Conservation (phyloP, 2,329 filamentous ascomycete species). For the Hypoxylon sp. region DNA sequence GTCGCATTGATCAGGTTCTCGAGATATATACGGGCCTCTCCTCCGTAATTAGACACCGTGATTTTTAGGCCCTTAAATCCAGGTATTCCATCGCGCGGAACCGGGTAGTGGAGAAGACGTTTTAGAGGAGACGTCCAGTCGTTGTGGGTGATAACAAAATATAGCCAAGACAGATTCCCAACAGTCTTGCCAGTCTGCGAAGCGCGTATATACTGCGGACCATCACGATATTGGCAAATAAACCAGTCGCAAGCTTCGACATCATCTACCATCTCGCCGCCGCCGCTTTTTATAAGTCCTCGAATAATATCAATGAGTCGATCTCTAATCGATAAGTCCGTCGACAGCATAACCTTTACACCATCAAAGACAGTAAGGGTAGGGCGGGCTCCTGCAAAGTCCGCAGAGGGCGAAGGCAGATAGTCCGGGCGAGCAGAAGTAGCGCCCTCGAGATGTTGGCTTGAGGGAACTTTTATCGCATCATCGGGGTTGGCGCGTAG, state of each 20-base stretch:
- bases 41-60: slow-evolving; percentile 95
- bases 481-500: slow-evolving; percentile 72
- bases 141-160: slow-evolving; percentile 89
- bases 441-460: slow-evolving; percentile 77
- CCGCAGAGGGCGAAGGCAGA: slow-evolving; percentile 61
- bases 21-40: slow-evolving; percentile 91
- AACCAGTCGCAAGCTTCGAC: slow-evolving; percentile 84
- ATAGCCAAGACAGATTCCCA: slow-evolving; percentile 94
- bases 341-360: slow-evolving; percentile 82
- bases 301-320: slow-evolving; percentile 78
- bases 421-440: slow-evolving; percentile 66
- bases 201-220: slow-evolving; percentile 81
- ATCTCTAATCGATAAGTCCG: slow-evolving; percentile 79
- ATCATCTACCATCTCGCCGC: slow-evolving; percentile 76
- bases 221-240: slow-evolving; percentile 89
- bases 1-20: slow-evolving; percentile 90
- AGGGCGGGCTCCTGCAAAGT: slow-evolving; percentile 57
- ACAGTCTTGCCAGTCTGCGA: slow-evolving; percentile 85
- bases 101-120: slow-evolving; percentile 89
- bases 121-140: slow-evolving; percentile 88
- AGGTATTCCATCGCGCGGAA: slow-evolving; percentile 81
- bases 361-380: slow-evolving; percentile 82
- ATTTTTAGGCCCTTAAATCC: slow-evolving; percentile 85
- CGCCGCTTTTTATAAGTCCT: slow-evolving; percentile 78
- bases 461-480: slow-evolving; percentile 69